Percentiles rank a stretch among this genome's conserved stretches.
Evolutionary conservation across 208 protist species (phyloP).

Genomic region (Acanthamoeba quina): DNA sequence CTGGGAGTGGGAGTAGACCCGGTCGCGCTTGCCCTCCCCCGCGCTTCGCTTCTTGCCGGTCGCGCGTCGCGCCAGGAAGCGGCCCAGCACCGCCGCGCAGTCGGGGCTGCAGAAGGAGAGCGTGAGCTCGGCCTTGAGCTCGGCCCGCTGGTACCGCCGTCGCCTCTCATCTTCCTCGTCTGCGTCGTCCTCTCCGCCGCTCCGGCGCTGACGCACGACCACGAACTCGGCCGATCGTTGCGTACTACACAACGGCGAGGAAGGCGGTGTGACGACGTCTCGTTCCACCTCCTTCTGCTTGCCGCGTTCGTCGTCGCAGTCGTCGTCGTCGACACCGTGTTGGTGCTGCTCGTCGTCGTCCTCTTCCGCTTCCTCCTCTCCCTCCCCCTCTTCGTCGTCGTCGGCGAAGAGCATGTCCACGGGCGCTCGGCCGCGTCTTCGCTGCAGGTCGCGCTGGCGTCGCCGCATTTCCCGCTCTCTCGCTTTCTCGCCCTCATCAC

Average conservation of each 20-base stretch:
- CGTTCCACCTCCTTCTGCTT: neutral
- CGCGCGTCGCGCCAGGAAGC: neutral
- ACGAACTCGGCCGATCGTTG: neutral
- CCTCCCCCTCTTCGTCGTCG: neutral
- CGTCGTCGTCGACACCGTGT: too few relatives aligned
- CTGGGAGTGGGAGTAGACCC: neutral
- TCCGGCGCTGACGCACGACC: neutral
- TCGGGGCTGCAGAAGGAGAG: neutral
- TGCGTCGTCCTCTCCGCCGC: neutral
- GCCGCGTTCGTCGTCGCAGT: neutral
- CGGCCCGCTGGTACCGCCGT: neutral
- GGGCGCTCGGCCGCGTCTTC: neutral
- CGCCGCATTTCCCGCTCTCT: slow-evolving; percentile 2
- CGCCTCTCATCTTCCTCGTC: neutral
- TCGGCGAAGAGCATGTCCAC: neutral
- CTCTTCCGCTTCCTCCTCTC: neutral
- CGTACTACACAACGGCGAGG: neutral
- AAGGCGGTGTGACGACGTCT: neutral
- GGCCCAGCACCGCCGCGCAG: neutral
- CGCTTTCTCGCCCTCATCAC: neutral
- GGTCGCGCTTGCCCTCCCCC: neutral
- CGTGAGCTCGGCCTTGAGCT: neutral
- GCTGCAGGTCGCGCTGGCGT: slow-evolving; percentile 22
- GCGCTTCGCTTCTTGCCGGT: neutral
- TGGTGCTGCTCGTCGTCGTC: too few relatives aligned